Percentiles rank a stretch among this genome's conserved stretches.
Conservation (phyloP, 2,329 filamentous ascomycete genomes). For the Xylariaceae sp. region DNA sequence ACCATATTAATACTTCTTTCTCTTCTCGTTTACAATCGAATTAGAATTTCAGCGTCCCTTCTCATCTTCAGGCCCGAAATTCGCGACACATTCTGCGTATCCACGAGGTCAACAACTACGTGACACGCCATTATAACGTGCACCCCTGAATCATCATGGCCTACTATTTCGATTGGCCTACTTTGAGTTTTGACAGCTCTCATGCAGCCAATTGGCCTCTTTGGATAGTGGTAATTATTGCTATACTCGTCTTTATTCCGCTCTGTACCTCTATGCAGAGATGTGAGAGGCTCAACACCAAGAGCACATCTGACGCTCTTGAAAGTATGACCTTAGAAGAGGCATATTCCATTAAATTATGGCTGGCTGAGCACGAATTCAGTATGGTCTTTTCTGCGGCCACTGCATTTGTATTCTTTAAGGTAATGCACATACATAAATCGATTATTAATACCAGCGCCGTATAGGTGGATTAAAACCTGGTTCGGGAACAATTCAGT, state of each 20-base stretch:
- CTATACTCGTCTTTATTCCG: background rate
- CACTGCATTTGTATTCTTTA: slow-evolving; percentile 18
- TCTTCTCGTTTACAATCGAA: too few species aligned
- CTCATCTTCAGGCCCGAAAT: too few species aligned
- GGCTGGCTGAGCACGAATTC: slow-evolving; percentile 23
- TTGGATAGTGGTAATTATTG: background rate
- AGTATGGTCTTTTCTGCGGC: slow-evolving; percentile 13
- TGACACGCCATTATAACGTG: too few species aligned
- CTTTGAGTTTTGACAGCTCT: background rate
- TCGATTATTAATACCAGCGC: too few species aligned
- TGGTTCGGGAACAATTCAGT: too few species aligned
- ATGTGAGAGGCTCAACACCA: background rate
- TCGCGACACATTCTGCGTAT: too few species aligned
- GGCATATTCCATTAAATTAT: slow-evolving; percentile 21
- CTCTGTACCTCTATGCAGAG: background rate
- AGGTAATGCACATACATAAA: slow-evolving; percentile 7
- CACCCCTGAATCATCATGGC: background rate
- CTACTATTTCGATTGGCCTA: background rate
- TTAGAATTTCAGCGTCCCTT: too few species aligned
- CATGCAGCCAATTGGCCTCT: background rate
- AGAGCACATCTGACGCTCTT: background rate
- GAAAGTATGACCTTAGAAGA: slow-evolving; percentile 23
- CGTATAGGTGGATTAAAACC: background rate
- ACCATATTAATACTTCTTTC: too few species aligned
- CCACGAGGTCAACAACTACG: too few species aligned